Base-by-base conservation (phyloP, 805 yeast genomes). In the Torulaspora franciscae region DNA sequence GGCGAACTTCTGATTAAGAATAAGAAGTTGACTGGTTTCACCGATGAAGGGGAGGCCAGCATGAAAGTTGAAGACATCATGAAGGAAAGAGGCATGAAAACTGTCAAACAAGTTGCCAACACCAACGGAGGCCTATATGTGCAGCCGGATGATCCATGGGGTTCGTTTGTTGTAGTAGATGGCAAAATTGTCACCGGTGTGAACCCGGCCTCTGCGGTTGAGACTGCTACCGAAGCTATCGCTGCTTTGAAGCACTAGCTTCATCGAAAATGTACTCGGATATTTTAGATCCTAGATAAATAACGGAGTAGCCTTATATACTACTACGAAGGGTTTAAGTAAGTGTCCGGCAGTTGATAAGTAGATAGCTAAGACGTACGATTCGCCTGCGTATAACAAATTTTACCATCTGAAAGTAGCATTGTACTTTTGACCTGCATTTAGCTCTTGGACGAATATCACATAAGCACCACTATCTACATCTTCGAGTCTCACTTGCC, bases 121-220 rank as follows among this genome's bases (percentile, higher is more conserved):
- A 56, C 64, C 39, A 62, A 59, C 25, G 75, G 76, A 43, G 83
- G 76, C 32, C 64, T 48, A 22, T 76, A 66, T 56, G 63, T 65
- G 29, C 61, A 67, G 17, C 83, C 85, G 35, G 52, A 63, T 4
- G 74, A 70, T n/a, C 79, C 81, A 27, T 79, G 75, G 69, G 81
- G 61, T 32, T 76, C 71, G 34, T 77, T 66, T 52, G 58, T 75
- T n/a, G 68, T 77, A 32, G 64, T 66, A 22, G 86, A 81, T 56
- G 83, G 81, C 23, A 74, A 74, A 54, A 42, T 81, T 34, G 77
- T 81, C 32, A 75, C 84, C n/a, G 87, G 87, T 38, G 76, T 74
- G 19, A 81, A 81, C 65, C 86, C 86, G 17, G 77, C 75, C 13
- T 71, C 79, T 36, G 81, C 82, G 9, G 46, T 55, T 8, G 67